Conservation (phyloP, 768 basidiomycete species). For the Lentinula edodes region DNA sequence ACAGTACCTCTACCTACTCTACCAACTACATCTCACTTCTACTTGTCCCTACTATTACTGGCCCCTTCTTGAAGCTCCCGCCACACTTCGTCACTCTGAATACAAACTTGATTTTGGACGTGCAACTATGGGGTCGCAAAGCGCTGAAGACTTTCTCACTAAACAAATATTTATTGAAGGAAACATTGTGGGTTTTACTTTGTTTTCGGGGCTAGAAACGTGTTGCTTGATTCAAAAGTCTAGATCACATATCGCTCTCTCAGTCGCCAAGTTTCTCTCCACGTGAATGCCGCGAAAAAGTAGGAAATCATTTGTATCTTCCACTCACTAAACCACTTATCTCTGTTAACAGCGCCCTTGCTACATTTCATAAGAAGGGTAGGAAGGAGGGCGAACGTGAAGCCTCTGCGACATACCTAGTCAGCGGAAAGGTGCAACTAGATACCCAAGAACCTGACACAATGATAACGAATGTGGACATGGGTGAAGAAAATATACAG, state of each 20-base stretch:
- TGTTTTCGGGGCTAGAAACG: not conserved
- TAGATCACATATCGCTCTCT: constrained; percentile 79
- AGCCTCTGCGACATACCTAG: constrained; percentile 63
- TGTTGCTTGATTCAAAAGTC: not conserved
- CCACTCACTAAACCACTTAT: not conserved
- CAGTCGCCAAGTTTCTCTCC: constrained; percentile 63
- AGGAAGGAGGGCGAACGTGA: constrained; percentile 26
- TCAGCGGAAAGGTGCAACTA: constrained; percentile 48
- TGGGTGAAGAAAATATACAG: constrained; percentile 17
- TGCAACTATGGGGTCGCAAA: constrained; percentile 33
- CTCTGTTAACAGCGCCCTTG: constrained; percentile 49
- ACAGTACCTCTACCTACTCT: not conserved
- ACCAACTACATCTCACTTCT: not conserved
- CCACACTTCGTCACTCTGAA: too few relatives aligned
- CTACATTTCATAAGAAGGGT: constrained; percentile 45
- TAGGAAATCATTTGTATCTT: constrained; percentile 23
- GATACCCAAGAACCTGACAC: constrained; percentile 15
- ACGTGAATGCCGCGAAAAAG: constrained; percentile 80
- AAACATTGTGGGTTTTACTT: constrained; percentile 33
- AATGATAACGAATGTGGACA: constrained; percentile 36
- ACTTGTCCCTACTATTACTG: too few relatives aligned
- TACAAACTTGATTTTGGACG: not conserved
- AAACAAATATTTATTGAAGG: constrained; percentile 47
- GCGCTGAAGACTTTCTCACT: constrained; percentile 41
- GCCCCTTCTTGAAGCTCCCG: not conserved